A percentile compares a stretch with the other conserved stretches of the same genome.
Conservation (phyloP, 345 rosid species). For the Eucalyptus cloeziana region DNA sequence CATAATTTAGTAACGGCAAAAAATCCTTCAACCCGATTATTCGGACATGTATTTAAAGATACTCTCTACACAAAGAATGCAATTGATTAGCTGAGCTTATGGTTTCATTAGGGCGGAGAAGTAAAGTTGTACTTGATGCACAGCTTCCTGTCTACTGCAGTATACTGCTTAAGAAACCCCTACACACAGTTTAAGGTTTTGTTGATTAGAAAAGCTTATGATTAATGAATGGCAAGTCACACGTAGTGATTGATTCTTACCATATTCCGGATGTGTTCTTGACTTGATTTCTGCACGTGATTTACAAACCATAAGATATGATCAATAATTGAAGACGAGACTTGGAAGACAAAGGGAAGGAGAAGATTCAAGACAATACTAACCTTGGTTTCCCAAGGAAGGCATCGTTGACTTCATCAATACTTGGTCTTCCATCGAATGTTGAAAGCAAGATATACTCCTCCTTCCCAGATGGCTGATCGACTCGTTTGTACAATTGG, state of each 20-base stretch:
- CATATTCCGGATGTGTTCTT: neutral
- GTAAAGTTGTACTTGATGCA: neutral
- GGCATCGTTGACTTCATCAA: conserved; percentile 65
- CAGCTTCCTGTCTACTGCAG: neutral
- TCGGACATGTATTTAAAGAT: neutral
- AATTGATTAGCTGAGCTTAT: neutral
- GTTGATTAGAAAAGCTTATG: neutral
- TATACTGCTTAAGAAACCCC: conserved; percentile 4
- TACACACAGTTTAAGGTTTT: neutral
- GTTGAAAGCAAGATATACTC: conserved; percentile 48
- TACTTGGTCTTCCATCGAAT: conserved; percentile 43
- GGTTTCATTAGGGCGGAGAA: neutral
- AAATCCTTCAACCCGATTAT: neutral
- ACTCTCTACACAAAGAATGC: neutral
- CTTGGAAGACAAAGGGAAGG: neutral
- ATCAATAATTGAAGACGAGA: neutral
- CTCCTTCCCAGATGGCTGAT: conserved; percentile 37
- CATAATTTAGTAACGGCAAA: neutral
- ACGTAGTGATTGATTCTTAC: neutral
- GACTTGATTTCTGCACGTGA: neutral
- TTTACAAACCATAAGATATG: neutral
- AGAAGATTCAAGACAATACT: neutral
- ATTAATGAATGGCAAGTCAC: neutral
- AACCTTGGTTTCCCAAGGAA: conserved; percentile 65
- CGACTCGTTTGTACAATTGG: conserved; percentile 76